Evolutionary conservation across 2,329 filamentous ascomycete genomes (phyloP).

Genomic region (Monilinia polystroma): DNA sequence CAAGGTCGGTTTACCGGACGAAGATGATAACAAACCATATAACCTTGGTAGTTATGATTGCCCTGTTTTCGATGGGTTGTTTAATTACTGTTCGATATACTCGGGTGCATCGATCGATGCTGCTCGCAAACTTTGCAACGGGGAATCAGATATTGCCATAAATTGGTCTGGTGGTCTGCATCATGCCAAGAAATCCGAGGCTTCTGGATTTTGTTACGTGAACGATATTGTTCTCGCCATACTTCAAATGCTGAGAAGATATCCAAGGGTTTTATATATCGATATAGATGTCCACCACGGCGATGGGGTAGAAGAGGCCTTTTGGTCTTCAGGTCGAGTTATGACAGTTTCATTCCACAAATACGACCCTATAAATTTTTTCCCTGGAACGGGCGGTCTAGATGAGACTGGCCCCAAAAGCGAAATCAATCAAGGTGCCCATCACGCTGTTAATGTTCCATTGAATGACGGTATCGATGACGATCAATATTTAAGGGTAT

Average conservation of each 20-base stretch:
- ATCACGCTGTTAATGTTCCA: conserved; percentile 88
- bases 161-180: conserved; percentile 97
- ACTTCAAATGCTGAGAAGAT: conserved; percentile 77
- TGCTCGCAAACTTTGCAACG: conserved; percentile 80
- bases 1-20: conserved; percentile 63
- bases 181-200: conserved; percentile 92
- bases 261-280: conserved; percentile 88
- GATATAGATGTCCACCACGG: conserved; percentile 93
- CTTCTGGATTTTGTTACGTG: conserved; percentile 96
- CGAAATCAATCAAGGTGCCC: conserved; percentile 81
- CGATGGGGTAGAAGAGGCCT: conserved; percentile 87
- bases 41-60: conserved; percentile 91
- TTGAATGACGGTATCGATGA: conserved; percentile 90
- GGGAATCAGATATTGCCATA: conserved; percentile 91
- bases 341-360: conserved; percentile 97
- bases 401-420: conserved; percentile 81
- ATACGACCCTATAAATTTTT: conserved; percentile 81
- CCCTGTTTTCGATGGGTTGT: conserved; percentile 93
- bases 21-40: conserved; percentile 64
- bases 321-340: conserved; percentile 84
- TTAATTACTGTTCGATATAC: conserved; percentile 92
- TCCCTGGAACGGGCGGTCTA: conserved; percentile 85
- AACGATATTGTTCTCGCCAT: conserved; percentile 97
- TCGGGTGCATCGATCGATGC: conserved; percentile 88
- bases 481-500: conserved; percentile 82